phyloP scores from a whole-genome alignment of 2,329 filamentous ascomycete species.

The Cladosporium sphaerospermum region DNA sequence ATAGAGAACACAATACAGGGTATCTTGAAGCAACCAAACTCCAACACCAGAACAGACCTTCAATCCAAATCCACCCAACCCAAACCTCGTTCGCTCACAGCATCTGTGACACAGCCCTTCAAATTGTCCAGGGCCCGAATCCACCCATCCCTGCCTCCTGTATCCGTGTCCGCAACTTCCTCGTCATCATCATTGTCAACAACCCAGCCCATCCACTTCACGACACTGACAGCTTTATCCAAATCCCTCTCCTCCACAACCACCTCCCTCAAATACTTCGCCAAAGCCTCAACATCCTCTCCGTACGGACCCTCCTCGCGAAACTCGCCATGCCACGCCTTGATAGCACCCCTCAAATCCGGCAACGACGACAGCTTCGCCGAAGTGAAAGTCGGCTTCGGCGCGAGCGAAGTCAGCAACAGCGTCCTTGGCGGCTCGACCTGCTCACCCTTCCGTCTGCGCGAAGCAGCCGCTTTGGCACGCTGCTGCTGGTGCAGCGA shows the following conservation, averaged over 20 bases:
- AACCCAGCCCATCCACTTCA: slow-evolving; percentile 55
- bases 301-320: slow-evolving; percentile 66
- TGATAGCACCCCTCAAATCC: slow-evolving; percentile 69
- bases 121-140: slow-evolving; percentile 34
- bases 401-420: slow-evolving; percentile 44
- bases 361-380: slow-evolving; percentile 47
- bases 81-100: slow-evolving; percentile 40
- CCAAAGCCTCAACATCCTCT: slow-evolving; percentile 70
- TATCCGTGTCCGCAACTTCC: background rate
- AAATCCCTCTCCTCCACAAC: slow-evolving; percentile 70
- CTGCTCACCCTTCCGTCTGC: slow-evolving; percentile 18
- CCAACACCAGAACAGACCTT: background rate
- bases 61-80: slow-evolving; percentile 38
- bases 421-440: slow-evolving; percentile 30
- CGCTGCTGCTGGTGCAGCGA: slow-evolving; percentile 25
- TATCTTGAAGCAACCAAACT: background rate
- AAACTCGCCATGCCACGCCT: slow-evolving; percentile 70
- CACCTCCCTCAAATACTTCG: slow-evolving; percentile 65
- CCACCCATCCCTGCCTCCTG: slow-evolving; percentile 27
- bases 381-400: slow-evolving; percentile 57
- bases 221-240: slow-evolving; percentile 63
- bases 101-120: slow-evolving; percentile 37
- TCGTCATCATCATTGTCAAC: slow-evolving; percentile 22
- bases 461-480: slow-evolving; percentile 11
- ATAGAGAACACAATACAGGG: background rate